phyloP scores from a whole-genome alignment of 306 rosid genomes.

The Medicago truncatula region MtrunA17r5.0-ANR NC_053043.1:13454501-13455000 shows the following conservation, averaged over 20 bases:
- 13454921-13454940: neutral
- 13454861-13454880: neutral
- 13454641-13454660: neutral
- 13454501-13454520: conserved; percentile 72
- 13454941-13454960: neutral
- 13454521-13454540: conserved; percentile 77
- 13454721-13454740: neutral
- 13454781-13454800: neutral
- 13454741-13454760: neutral
- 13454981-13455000: neutral
- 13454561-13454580: conserved; percentile 73
- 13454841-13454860: neutral
- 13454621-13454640: neutral
- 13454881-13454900: neutral
- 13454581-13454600: conserved; percentile 83
- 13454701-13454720: neutral
- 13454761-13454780: neutral
- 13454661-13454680: neutral
- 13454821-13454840: neutral
- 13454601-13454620: conserved; percentile 22
- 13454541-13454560: conserved; percentile 68
- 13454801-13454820: neutral
- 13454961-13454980: neutral
- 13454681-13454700: neutral
- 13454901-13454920: neutral